Conservation (phyloP, 768 basidiomycete species). For the Amanita rubescens region DNA sequence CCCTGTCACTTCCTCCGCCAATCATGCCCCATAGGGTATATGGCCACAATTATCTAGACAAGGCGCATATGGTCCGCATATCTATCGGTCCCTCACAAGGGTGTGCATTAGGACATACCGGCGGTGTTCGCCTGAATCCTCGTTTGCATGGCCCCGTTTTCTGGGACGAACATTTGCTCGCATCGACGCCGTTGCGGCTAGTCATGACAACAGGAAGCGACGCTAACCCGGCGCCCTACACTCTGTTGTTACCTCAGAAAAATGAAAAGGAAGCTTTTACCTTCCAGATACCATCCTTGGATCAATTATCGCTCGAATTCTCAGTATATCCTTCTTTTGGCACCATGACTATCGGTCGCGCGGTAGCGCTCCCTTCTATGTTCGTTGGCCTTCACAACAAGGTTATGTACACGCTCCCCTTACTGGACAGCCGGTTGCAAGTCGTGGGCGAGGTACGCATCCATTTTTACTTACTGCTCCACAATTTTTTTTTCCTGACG, state of each 20-base stretch:
- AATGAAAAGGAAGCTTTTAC: constrained; percentile 67
- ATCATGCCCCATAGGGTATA: constrained; percentile 98
- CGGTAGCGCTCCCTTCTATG: constrained; percentile 73
- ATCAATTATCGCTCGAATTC: constrained; percentile 76
- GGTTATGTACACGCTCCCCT: constrained; percentile 58
- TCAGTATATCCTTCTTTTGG: constrained; percentile 97
- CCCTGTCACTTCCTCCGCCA: constrained; percentile 91
- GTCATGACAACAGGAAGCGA: constrained; percentile 89
- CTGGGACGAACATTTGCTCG: constrained; percentile 57
- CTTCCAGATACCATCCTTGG: constrained; percentile 78
- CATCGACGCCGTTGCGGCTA: constrained; percentile 83
- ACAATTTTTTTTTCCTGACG: constrained; percentile 2
- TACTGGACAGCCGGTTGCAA: constrained; percentile 89
- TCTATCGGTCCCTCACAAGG: constrained; percentile 38
- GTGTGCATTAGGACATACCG: constrained; percentile 37
- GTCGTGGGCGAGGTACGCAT: constrained; percentile 79
- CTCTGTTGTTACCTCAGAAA: constrained; percentile 75
- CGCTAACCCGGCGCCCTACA: constrained; percentile 83
- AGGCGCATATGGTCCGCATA: constrained; percentile 77
- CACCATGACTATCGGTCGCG: constrained; percentile 91
- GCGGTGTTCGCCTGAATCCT: constrained; percentile 60
- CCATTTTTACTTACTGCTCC: constrained; percentile 11
- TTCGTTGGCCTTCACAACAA: constrained; percentile 52
- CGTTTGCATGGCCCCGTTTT: constrained; percentile 65
- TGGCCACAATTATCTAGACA: constrained; percentile 93